Evolutionary conservation across 1,139 yeast species (phyloP), one percentile per base, ranked within the genome.

Genomic region (Geotrichum restrictum): DNA sequence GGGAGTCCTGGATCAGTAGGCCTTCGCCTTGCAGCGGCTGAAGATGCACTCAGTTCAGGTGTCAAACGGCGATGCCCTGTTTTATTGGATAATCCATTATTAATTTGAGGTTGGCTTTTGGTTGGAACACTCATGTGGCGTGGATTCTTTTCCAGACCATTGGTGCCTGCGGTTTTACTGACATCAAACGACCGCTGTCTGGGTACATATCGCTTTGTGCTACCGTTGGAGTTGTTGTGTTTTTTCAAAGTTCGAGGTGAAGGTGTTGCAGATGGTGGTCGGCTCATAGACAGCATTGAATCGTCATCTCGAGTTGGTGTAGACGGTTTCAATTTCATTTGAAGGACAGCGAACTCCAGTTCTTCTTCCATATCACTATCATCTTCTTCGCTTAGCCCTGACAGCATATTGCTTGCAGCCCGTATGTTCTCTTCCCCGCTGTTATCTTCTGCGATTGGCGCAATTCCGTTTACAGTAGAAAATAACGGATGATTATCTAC

Each of bases 301-400:
- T 56, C 61, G 10, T 45, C 45, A 41, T 57, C 60, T 24, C 29
- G 52, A 19, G 32, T 39, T 10, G 57, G 54, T 10, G 57, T 55
- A 3, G 53, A 49, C 14, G 59, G 55, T 21, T 62, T 57, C 13
- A 53, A 53, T 48, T 64, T 62, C 31, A 66, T 58, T 53, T 65
- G 69, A 51, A 58, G 60, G 2, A 67, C 67, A 1, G 69, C 71
- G 42, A 60, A 59, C 47, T 65, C 57, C 47, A 69, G 49, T 37
- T 68, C 70, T 51, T 68, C 73, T 51, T 69, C 73, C 33, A 70
- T 63, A 48, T 68, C 71, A 45, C 69, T 64, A 48, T 69, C 72
- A 50, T 69, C 73, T 48, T 68, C 72, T 39, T 64, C 64, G 45
- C 63, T 62, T 48, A 54, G 59, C 42, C 39, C 62, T 59, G 53